Base-by-base conservation (phyloP, 2,329 filamentous ascomycete genomes). In the Biscogniauxia mediterranea region DNA sequence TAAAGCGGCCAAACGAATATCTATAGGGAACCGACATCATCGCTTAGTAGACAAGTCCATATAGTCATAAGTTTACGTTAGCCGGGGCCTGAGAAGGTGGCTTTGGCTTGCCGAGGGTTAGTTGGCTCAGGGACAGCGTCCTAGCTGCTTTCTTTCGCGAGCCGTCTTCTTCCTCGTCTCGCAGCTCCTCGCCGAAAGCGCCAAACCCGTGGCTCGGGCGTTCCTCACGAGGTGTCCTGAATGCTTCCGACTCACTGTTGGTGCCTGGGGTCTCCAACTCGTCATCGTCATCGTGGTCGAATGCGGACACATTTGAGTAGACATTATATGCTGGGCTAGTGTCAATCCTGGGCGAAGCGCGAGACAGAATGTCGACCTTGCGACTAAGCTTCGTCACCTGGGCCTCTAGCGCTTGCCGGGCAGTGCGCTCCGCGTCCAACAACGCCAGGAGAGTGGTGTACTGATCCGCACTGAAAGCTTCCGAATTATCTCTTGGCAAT, bases 121-220 rank as follows among this genome's bases (percentile, higher is more conserved):
- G 73, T 69, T 86, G 84, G 62, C 85, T 85, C 11, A 89, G 78
- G 26, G 85, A 90, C 69, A 92, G 80, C 52, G 86, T 89, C 65
- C 85, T 83, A 21, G 85, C 85, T 1, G 87, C 85, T 70, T 78
- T 85, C 64, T 83, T 82, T 56, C 76, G 74, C 53, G 73, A 75
- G 20, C 74, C 64, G 20, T 70, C 67, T 55, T 77, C 75, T 20
- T 76, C 76, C 25, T 77, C 77, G 23, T 69, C 74, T 49, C 62
- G 72, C 63, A 78, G 73, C 68, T 78, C 78, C 71, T 78, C 80
- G 57, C 74, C 80, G 54, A 79, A 80, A 4, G 74, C 76, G 2
- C 77, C 77, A 56, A 77, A 79, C 23, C 65, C 76, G 28, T 74
- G 73, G 15, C 69, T 64, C 4, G 71, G 66, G 7, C 71, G 68